A percentile compares a stretch with the other conserved stretches of the same genome.
Evolutionary conservation across 2,329 filamentous ascomycete species (phyloP).

Genomic region (Neoscytalidium dimidiatum): DNA sequence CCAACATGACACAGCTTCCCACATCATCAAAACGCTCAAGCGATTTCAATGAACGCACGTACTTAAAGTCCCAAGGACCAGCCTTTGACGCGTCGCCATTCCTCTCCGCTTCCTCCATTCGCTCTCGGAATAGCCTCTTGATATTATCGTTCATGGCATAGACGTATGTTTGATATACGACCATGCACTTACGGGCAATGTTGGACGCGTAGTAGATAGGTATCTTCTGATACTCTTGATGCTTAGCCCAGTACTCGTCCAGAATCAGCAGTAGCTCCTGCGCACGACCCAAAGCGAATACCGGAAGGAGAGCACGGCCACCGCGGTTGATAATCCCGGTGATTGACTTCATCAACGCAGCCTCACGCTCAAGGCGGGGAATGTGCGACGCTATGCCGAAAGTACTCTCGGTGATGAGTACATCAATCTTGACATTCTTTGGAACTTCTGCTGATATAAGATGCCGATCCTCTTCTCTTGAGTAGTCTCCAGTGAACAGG

Average conservation of each 20-base stretch:
- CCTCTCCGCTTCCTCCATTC: slow-evolving; percentile 87
- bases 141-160: slow-evolving; percentile 99
- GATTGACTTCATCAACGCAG: slow-evolving; percentile 92
- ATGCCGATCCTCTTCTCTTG: slow-evolving; percentile 91
- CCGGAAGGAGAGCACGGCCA: slow-evolving; percentile 89
- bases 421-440: slow-evolving; percentile 85
- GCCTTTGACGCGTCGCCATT: slow-evolving; percentile 73
- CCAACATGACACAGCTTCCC: slow-evolving; percentile 94
- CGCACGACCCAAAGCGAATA: slow-evolving; percentile 90
- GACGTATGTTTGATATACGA: slow-evolving; percentile 97
- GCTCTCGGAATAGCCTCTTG: slow-evolving; percentile 88
- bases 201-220: slow-evolving; percentile 98
- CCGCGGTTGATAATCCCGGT: slow-evolving; percentile 89
- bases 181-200: slow-evolving; percentile 94
- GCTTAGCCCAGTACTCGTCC: slow-evolving; percentile 94
- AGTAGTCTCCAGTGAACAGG: slow-evolving; percentile 97
- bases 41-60: slow-evolving; percentile 86
- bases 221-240: slow-evolving; percentile 82
- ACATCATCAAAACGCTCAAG: slow-evolving; percentile 96
- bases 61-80: slow-evolving; percentile 96
- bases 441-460: slow-evolving; percentile 92
- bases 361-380: slow-evolving; percentile 85
- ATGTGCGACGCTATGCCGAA: slow-evolving; percentile 95
- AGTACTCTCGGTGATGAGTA: slow-evolving; percentile 95
- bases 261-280: slow-evolving; percentile 93